Evolutionary conservation across 768 basidiomycete genomes (phyloP), one percentile per base, ranked within the genome.

Genomic region (Tricholomella constricta): DNA sequence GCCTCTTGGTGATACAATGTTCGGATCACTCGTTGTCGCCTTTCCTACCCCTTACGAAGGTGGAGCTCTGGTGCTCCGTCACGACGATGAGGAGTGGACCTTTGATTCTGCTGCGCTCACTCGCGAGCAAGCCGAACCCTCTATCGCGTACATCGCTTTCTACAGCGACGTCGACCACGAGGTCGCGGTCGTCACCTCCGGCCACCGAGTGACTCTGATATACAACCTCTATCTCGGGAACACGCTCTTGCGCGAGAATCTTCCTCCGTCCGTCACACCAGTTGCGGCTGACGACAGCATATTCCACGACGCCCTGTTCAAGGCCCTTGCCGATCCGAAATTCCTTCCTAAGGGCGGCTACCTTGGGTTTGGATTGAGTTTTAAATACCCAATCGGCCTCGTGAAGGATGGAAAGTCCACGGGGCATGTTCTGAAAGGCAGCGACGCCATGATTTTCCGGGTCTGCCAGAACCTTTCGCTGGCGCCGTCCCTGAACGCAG

Each of bases 1-100:
- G 0, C 78, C 77, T 3, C 72, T 74, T 10, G 59, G 65, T 8
- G 65, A 68, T 7, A 57, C 59, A 25, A 81, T 82, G 74, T 76
- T 84, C 34, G 81, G 77, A 1, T 81, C 81, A 1, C 70, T 85
- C 8, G 74, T 82, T 1, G 56, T 82, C 34, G 70, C 78, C 17
- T 72, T 80, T 45, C 81, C 80, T n/a, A 75, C 75, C 1, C 20
- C 57, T 0, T 74, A 82, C 55, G 65, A 76, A 51, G 80, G 80
- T 1, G 81, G 80, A 3, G 60, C 64, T n/a, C 69, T 80, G 15
- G 47, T 68, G 2, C 64, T 84, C 0, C 70, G 68, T 11, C 66
- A 72, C 31, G 49, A 43, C 7, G 66, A 59, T 11, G 52, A 64
- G 19, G 72, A 74, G 35, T 74, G 69, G 69, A 59, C 56, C 0